These are phyloP conservation scores for Quercus tomentella DNA, from an alignment of 331 rosid genomes.

Conservation along the genomic window DNA sequence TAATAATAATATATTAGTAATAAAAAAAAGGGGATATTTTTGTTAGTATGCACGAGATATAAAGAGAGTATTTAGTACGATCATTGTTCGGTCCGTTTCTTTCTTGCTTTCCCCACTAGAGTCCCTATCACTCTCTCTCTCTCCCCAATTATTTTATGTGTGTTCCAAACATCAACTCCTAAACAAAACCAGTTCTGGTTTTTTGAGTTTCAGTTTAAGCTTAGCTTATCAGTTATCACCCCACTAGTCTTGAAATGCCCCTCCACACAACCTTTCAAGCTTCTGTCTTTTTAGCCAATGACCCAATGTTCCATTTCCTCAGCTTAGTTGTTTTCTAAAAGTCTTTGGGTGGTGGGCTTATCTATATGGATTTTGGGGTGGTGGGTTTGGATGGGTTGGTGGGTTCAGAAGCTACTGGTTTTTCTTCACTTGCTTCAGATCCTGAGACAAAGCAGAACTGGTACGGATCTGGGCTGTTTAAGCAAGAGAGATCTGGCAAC, in stretches of 20 bases:
- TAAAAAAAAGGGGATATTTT: not conserved
- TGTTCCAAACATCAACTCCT: slow-evolving; percentile 33
- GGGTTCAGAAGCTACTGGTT: slow-evolving; percentile 45
- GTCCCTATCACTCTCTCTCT: slow-evolving; percentile 17
- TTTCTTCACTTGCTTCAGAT: slow-evolving; percentile 47
- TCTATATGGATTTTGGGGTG: slow-evolving; percentile 71
- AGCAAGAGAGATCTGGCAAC: slow-evolving; percentile 63
- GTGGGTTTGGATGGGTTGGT: slow-evolving; percentile 69
- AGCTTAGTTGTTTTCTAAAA: slow-evolving; percentile 18
- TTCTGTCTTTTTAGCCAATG: slow-evolving; percentile 20
- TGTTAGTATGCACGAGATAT: slow-evolving; percentile 19
- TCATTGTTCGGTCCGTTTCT: slow-evolving; percentile 39
- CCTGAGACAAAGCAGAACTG: slow-evolving; percentile 58
- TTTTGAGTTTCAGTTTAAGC: slow-evolving; percentile 47
- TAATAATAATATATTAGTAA: too few species aligned
- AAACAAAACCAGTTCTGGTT: slow-evolving; percentile 49
- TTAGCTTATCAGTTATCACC: slow-evolving; percentile 10
- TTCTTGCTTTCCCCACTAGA: slow-evolving; percentile 15
- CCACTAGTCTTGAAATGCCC: slow-evolving; percentile 31
- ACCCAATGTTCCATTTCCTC: slow-evolving; percentile 32
- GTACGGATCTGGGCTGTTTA: slow-evolving; percentile 66
- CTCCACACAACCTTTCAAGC: slow-evolving; percentile 16
- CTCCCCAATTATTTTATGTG: slow-evolving; percentile 78
- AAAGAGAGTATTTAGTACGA: slow-evolving; percentile 10
- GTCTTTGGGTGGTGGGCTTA: not conserved